Evolutionary conservation across 129 eudicot species (phyloP), one percentile per base, ranked within the genome.

Genomic region (Lactuca sativa): DNA sequence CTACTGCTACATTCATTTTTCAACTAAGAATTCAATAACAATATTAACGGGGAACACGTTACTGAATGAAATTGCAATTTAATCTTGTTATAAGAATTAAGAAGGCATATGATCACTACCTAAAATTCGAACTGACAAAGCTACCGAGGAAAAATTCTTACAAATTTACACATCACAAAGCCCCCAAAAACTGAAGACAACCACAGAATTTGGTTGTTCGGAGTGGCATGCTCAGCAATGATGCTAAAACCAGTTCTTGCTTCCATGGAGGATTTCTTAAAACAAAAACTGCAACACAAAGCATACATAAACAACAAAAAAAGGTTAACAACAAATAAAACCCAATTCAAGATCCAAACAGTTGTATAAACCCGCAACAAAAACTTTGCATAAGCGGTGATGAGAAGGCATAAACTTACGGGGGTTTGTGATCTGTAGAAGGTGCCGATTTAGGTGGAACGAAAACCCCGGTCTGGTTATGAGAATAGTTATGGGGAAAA

Each of bases 151-250:
- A 58, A 6, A 48, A 51, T 25, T 73, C 91, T 82, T 70, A 87
- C 97, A 74, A 72, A 56, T 82, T 81, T 86, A 78, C 97, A 90
- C 89, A 90, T 85, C 43, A 85, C 11, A 72, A 90, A 62, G 56
- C 95, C 91, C 10, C 78, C 87, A 40, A 87, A 81, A 71, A 83
- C 67, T 0, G 95, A 78, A 30, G 79, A 64, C 30, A 87, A 44
- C 95, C 95, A 87, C 58, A 44, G 70, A 70, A 80, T 64, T 48
- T 74, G 82, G 18, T 77, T 81, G 21, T 66, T 70, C 15, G 74
- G 63, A 74, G 75, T 70, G 30, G 80, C 83, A 75, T 80, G 77
- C 17, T 71, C 72, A 51, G 70, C 62, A 47, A 84, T 56, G 59
- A 72, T 81, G 64, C 58, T 41, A 21, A 71, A 61, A 52, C 75